These are phyloP conservation scores for Mortierella sp. DNA, from an alignment of 371 early-diverging fungal genomes.

Conservation along the genomic window DNA sequence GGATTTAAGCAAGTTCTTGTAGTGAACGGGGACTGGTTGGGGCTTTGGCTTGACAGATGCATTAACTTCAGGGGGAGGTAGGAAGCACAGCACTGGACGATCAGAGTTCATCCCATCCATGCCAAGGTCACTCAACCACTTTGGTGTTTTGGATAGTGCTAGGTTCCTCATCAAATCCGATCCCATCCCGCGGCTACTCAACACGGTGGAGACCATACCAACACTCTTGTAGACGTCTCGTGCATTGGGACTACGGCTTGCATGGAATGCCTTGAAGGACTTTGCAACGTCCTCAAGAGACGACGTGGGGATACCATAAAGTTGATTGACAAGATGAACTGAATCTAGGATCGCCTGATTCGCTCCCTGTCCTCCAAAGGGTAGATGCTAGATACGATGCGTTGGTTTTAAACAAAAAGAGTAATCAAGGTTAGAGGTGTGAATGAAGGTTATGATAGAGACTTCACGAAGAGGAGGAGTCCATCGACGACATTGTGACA, in stretches of 20 bases:
- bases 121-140: conserved; percentile 15
- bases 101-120: conserved; percentile 44
- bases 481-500: too few relatives aligned
- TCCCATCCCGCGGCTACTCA: conserved; percentile 14
- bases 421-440: too few relatives aligned
- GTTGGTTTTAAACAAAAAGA: too few relatives aligned
- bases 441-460: too few relatives aligned
- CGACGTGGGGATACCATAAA: conserved; percentile 30
- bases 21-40: conserved; percentile 22
- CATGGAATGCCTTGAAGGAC: conserved; percentile 25
- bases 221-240: conserved; percentile 32
- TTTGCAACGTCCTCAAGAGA: conserved; percentile 15
- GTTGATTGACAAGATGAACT: conserved; percentile 28
- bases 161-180: conserved; percentile 22
- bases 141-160: conserved; percentile 9
- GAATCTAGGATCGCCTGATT: conserved; percentile 39
- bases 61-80: conserved; percentile 20
- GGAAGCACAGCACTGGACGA: conserved; percentile 29
- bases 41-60: conserved; percentile 17
- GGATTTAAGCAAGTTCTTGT: conserved; percentile 4
- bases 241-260: conserved; percentile 17
- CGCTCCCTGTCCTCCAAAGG: conserved; percentile 29
- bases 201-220: conserved; percentile 15
- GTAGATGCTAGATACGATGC: too few relatives aligned
- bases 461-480: too few relatives aligned